phyloP scores from a whole-genome alignment of 2,329 filamentous ascomycete species.

The Mollisia scopiformis region DNA sequence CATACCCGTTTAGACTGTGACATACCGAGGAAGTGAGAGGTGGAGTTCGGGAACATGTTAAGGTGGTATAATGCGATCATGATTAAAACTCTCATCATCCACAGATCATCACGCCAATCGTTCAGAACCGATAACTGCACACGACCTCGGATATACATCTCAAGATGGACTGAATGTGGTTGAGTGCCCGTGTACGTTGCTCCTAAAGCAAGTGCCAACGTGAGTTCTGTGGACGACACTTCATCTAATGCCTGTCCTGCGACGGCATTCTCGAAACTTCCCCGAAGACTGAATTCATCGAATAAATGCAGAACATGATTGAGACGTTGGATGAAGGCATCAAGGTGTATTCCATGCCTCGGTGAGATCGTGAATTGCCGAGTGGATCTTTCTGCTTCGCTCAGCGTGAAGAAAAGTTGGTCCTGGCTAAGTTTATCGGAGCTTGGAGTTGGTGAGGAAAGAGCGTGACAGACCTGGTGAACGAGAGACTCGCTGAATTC shows the following conservation, averaged over 20 bases:
- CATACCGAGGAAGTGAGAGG: background rate
- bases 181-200: background rate
- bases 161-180: background rate
- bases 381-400: background rate
- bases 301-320: slow-evolving; percentile 1
- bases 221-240: background rate
- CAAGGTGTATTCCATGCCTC: background rate
- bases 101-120: background rate
- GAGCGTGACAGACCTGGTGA: background rate
- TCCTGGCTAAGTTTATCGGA: background rate
- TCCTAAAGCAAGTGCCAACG: background rate
- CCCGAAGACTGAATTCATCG: background rate
- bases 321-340: background rate
- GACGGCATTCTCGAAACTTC: background rate
- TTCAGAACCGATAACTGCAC: background rate
- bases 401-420: background rate
- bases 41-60: background rate
- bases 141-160: background rate
- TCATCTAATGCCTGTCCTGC: background rate
- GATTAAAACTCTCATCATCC: slow-evolving; percentile 1
- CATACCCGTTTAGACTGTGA: background rate
- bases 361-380: background rate
- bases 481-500: background rate
- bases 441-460: background rate
- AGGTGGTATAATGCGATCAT: slow-evolving; percentile 1